Evolutionary conservation across 495 filamentous ascomycete species (phyloP).

Genomic region (Annulohypoxylon moriforme): DNA sequence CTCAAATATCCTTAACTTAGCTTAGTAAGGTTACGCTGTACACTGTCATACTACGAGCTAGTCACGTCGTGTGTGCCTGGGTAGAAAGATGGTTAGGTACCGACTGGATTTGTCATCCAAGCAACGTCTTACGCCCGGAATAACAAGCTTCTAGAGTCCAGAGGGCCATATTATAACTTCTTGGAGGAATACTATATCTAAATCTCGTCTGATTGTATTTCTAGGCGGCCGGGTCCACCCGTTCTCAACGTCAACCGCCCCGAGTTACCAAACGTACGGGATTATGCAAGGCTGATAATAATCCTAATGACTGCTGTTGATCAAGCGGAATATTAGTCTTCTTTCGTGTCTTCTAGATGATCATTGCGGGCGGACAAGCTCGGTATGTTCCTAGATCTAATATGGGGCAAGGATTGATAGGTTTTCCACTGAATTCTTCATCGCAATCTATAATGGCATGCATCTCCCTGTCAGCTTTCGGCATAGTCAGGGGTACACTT

Average conservation of each 20-base stretch:
- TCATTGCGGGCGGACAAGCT: background rate
- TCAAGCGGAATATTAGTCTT: background rate
- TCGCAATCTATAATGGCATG: background rate
- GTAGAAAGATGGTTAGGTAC: background rate
- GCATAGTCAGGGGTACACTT: background rate
- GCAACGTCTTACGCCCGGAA: background rate
- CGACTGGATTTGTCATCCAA: background rate
- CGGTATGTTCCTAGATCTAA: background rate
- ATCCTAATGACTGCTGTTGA: background rate
- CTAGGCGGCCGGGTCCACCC: background rate
- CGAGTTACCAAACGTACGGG: background rate
- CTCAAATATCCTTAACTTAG: background rate
- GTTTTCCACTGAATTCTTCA: background rate
- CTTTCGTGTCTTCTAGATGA: background rate
- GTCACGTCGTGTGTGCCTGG: background rate
- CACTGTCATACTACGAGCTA: conserved; percentile 1
- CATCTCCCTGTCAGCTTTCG: background rate
- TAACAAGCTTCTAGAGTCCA: background rate
- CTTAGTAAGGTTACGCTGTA: conserved; percentile 16
- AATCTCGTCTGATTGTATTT: conserved; percentile 1
- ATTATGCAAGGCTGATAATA: background rate
- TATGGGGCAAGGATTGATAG: background rate
- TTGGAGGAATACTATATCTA: background rate
- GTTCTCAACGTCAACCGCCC: background rate
- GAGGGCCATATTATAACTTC: background rate